Conservation (phyloP, 108 stramenopile genomes). For the Licmophora abbreviata region DNA sequence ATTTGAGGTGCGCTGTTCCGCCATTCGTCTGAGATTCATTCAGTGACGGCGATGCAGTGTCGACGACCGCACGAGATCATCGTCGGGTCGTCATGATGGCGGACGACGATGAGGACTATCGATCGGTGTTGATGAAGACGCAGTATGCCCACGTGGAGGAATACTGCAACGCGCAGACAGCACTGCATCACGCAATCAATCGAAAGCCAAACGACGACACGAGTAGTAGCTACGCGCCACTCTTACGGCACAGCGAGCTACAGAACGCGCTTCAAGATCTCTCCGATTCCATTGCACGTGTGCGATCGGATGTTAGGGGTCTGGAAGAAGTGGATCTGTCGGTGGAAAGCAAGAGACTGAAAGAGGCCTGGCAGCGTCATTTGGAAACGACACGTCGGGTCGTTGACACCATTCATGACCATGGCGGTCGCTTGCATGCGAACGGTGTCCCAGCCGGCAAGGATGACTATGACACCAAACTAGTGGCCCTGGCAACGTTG, state of each 20-base stretch:
- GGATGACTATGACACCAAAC: background rate
- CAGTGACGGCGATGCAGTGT: too few relatives aligned
- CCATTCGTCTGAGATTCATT: too few relatives aligned
- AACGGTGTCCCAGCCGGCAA: slow-evolving; percentile 2
- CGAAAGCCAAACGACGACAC: background rate
- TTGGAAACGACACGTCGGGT: background rate
- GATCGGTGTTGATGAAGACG: too few relatives aligned
- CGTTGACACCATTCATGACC: slow-evolving; percentile 2
- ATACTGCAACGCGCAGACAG: slow-evolving; percentile 24
- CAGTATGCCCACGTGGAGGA: slow-evolving; percentile 20
- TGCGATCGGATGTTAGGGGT: background rate
- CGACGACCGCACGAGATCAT: too few relatives aligned
- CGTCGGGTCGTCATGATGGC: too few relatives aligned
- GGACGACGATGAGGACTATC: too few relatives aligned
- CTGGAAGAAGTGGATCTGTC: background rate
- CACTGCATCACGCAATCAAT: slow-evolving; percentile 10
- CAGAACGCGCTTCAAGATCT: background rate
- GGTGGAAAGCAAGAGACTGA: background rate
- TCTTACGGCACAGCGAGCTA: background rate
- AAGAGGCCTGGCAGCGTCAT: slow-evolving; percentile 1
- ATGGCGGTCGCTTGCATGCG: background rate
- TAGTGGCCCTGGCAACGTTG: slow-evolving; percentile 2
- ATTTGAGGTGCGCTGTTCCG: too few relatives aligned
- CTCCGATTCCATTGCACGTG: background rate
- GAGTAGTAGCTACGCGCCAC: background rate